Evolutionary conservation across 305 asterid genomes (phyloP), one percentile per base, ranked within the genome.

Genomic region (Fraxinus nigra): DNA sequence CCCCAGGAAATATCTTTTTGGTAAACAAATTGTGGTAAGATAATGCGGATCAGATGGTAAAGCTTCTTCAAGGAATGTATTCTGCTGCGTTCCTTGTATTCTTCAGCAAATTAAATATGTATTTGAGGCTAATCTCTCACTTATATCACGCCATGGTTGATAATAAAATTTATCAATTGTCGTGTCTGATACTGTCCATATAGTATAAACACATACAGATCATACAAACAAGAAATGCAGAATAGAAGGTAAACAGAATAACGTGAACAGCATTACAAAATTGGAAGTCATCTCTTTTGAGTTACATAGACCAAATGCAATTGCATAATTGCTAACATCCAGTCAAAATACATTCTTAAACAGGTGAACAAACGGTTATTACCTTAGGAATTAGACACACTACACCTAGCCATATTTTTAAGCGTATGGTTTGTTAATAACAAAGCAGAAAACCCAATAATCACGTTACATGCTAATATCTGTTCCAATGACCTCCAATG

Each of bases 401-500:
- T 69, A 13, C 22, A 40, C 48, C 75, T 69, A 24, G 73, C 16
- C n/a, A 22, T 26, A 26, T 65, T 65, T 65, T 33, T 65, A 8
- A 30, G 20, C 75, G 16, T 69, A 13, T 28, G 24, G 34, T 24
- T 69, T 30, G 43, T 30, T 67, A 67, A 26, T 24, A 69, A 30
- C 18, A 26, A 65, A 65, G 37, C 40, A 69, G 24, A 30, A 69
- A 28, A 5, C 37, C 7, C 9, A 13, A 26, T 5, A 28, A 67
- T 28, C 37, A 26, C 20, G 34, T 67, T 28, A 13, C 7, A 8
- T 69, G n/a, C 90, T 91, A 92, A 84, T 81, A 89, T 79, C 89
- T 91, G 74, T 86, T 91, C 88, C 89, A 92, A 26, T 88, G 89
- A 1, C 91, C 90, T 69, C 94, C 89, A 78, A 92, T 84, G 79